phyloP scores from a whole-genome alignment of 1,284 basidiomycete species.

The Microbotryomycetes sp. region DNA sequence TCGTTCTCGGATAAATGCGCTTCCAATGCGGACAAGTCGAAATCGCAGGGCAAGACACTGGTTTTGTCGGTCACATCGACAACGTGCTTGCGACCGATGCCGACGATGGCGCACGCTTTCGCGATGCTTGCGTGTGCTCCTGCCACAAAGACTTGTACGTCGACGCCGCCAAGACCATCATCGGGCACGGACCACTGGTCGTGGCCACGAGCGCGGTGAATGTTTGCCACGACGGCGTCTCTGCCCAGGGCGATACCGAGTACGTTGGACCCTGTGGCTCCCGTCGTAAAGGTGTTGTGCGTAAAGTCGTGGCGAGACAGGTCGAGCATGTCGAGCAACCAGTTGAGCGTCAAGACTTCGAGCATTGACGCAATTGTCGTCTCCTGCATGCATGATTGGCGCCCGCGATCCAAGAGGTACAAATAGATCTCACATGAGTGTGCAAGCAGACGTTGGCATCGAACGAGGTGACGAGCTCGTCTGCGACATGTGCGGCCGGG shows the following conservation, averaged over 20 bases:
- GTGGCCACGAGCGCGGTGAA: conserved; percentile 3
- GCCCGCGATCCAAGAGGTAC: neutral
- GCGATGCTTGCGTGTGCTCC: conserved; percentile 47
- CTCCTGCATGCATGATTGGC: conserved; percentile 22
- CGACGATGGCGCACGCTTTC: conserved; percentile 47
- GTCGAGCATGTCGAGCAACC: conserved; percentile 45
- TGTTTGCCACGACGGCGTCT: conserved; percentile 24
- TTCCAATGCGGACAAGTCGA: conserved; percentile 43
- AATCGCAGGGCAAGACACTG: conserved; percentile 33
- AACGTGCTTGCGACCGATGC: conserved; percentile 45
- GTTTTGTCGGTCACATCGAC: conserved; percentile 37
- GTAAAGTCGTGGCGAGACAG: conserved; percentile 40
- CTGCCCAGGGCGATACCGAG: conserved; percentile 43
- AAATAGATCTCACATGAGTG: conserved; percentile 35
- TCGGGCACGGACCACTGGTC: conserved; percentile 44
- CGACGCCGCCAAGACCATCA: conserved; percentile 41
- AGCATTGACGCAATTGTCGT: conserved; percentile 44
- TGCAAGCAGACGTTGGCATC: conserved; percentile 47
- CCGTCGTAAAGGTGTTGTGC: conserved; percentile 47
- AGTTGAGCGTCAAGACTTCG: conserved; percentile 43
- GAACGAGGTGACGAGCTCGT: conserved; percentile 39
- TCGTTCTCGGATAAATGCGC: conserved; percentile 35
- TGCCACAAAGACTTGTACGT: conserved; percentile 44
- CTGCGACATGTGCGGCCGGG: conserved; percentile 44
- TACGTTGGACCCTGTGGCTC: conserved; percentile 49